Evolutionary conservation across 2,329 filamentous ascomycete genomes (phyloP), one percentile per base, ranked within the genome.

Genomic region (Beauveria sp.): DNA sequence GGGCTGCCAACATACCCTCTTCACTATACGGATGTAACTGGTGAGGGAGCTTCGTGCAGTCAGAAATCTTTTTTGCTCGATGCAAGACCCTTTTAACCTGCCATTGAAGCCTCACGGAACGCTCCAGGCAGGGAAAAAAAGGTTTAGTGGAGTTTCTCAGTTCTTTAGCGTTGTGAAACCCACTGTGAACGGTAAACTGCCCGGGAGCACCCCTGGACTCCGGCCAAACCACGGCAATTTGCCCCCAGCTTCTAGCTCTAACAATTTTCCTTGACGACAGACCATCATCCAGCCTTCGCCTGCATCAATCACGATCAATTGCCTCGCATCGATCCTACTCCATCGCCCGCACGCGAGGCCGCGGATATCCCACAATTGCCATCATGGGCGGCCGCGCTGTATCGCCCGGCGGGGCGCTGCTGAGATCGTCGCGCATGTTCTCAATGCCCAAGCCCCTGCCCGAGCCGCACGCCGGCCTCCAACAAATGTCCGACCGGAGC

Each of bases 341-440:
- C 63, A 64, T 60, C 42, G 42, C 63, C 62, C 61, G 67, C 61
- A 63, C 65, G 59, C 64, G 69, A 71, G 72, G 72, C 68, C 68
- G 65, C 62, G 57, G 63, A 68, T 66, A 60, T 65, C 66, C 65
- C 34, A 24, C 10, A 58, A 40, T 48, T 53, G 46, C 18, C 58
- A 70, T 62, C 45, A 76, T 76, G 74, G 67, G 66, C 65, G 66
- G 58, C 63, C 69, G 67, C 58, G 68, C 70, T 62, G 67, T 86
- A 69, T 86, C 85, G 66, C 85, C 86, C 62, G 86, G 86, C 71
- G 85, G 80, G 66, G 81, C 83, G 68, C 83, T 98, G 67, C 83
- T 98, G 71, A 88, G 93, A 74, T 85, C 87, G 64, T 98, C 93
- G 63, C 90, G 93, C 67, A 83, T 98, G 68, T 98, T 98, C 77